Base-by-base conservation (phyloP, 108 stramenopile genomes). In the Epithemia pelagica region DNA sequence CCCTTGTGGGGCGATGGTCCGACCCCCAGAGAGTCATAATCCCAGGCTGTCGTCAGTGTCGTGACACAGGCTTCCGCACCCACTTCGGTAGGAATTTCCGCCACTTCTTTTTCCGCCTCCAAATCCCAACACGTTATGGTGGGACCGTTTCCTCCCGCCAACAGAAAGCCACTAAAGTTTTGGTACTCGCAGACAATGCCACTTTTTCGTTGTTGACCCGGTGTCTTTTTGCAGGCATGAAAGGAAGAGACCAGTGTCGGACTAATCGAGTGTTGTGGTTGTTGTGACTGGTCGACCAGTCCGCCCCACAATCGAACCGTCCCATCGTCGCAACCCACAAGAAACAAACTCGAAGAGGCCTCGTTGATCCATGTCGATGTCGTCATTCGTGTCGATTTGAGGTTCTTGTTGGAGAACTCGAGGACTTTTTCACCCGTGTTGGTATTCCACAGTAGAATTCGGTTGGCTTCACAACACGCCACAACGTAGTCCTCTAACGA, bases 361-460 rank as follows among this genome's bases (percentile, higher is more conserved):
- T 93, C 96, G 61, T 99, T 97, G 21, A 99, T 87, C 98, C 98
- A 99, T 29, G 56, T 68, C 8, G 92, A 76, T 0, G 94, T 71
- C 51, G 97, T 95, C 77, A 96, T 94, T 24, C 92, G 68, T 27
- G 90, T 81, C 10, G 71, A 78, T 54, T 83, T 78, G 0, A 73
- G 70, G 37, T 85, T 91, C 1, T 77, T 79, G 59, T 92, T 94
- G 28, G 72, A 70, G 72, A 86, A 88, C 10, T 65, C 71, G 8
- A 74, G 28, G 57, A 68, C 68, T 21, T 74, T 59, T 29, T 3
- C 62, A 10, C 78, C 81, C 0, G 78, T 81, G 66, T 88, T 76
- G 52, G 77, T 78, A 64, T 95, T 80, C 94, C 95, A 98, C 30
- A 95, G 67, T 22, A 85, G 81, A n/a, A 98, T 66, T 32, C 76